Base-by-base conservation (phyloP, 441 rosid species). In the Jatropha multifida region DNA sequence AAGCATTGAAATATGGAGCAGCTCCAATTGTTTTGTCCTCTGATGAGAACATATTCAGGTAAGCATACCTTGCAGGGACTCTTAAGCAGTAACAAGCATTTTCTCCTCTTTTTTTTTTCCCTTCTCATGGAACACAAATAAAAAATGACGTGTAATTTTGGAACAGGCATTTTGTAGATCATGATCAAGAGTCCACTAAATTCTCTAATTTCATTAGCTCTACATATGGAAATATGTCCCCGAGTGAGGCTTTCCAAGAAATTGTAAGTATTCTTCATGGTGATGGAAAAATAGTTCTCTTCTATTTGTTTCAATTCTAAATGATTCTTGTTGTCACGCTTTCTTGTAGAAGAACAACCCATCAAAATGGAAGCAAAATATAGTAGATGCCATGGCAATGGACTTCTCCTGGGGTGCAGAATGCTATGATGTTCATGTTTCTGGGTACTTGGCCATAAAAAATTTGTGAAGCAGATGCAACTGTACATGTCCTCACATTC, bases 1-100 rank as follows among this genome's bases (percentile, higher is more conserved):
- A 89, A 81, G 96, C 96, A 59, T 83, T 89, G 80, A 88, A 78
- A 81, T 91, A 89, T 49, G 96, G 96, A 78, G 86, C 92, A 77
- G 84, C 80, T 77, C 96, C 94, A 46, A 27, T 91, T 20, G 81
- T 81, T 18, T 51, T 86, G n/a, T 65, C 83, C 73, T 66, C 83
- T 3, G 55, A 58, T 65, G 84, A 76, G 44, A 77, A 81, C 26
- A 67, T 51, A 46, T 77, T 80, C 76, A 78, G 89, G 95, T 90
- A 81, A 77, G 65, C 48, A 14, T 74, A 62, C 74, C 40, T 75
- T 64, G 26, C 42, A 56, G 56, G 69, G 54, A 73, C 41, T 59
- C 23, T 60, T 23, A 38, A 37, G 55, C 37, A 49, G 37, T 23
- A 23, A 23, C 23, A 23, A 17, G n/a, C 12, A 26, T 59, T 7